Evolutionary conservation across 2,329 filamentous ascomycete species (phyloP).

Genomic region (Pseudogymnoascus sp.): DNA sequence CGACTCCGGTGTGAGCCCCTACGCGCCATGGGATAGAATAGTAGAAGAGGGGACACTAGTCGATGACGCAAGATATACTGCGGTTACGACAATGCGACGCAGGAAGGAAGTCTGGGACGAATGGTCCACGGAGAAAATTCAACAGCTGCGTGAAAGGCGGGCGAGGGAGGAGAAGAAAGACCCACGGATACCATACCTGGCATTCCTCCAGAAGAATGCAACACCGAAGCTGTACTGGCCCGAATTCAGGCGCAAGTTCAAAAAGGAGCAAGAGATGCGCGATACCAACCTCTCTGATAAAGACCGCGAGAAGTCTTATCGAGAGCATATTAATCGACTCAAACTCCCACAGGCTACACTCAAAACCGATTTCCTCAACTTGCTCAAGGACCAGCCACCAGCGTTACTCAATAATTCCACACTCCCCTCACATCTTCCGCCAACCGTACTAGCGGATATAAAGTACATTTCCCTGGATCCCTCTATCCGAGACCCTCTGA

Average conservation of each 20-base stretch:
- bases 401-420: conserved; percentile 52
- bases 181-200: conserved; percentile 72
- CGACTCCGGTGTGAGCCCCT: conserved; percentile 75
- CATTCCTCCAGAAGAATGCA: conserved; percentile 71
- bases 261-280: conserved; percentile 72
- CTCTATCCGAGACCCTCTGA: conserved; percentile 51
- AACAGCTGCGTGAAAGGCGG: conserved; percentile 60
- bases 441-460: conserved; percentile 54
- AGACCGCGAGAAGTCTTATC: conserved; percentile 71
- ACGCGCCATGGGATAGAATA: conserved; percentile 83
- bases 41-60: conserved; percentile 74
- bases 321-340: conserved; percentile 61
- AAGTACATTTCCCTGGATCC: conserved; percentile 60
- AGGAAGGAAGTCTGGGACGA: conserved; percentile 75
- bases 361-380: conserved; percentile 58
- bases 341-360: conserved; percentile 57
- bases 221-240: conserved; percentile 94
- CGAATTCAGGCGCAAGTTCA: conserved; percentile 88
- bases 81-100: conserved; percentile 69
- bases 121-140: conserved; percentile 74
- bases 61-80: conserved; percentile 79
- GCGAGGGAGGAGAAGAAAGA: conserved; percentile 72
- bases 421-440: conserved; percentile 47
- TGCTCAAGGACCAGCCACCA: conserved; percentile 54
- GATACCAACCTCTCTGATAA: conserved; percentile 63